Evolutionary conservation across 306 rosid genomes (phyloP).

Genomic region (Citrullus mucosospermus): DNA sequence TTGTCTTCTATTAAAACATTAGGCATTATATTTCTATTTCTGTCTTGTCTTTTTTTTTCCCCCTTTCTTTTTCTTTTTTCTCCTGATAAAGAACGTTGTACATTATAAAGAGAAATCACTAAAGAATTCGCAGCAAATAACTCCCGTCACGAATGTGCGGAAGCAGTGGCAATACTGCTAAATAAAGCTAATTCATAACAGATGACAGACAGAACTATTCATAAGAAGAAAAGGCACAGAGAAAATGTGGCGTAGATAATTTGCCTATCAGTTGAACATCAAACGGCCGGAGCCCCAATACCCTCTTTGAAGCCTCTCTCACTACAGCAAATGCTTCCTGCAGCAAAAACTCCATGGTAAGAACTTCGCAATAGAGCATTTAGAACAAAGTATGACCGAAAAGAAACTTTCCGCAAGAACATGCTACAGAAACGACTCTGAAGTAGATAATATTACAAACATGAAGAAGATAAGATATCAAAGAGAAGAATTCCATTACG

Average conservation of each 20-base stretch:
- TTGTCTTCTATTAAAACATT: neutral
- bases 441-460: too few species aligned
- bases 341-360: neutral
- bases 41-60: neutral
- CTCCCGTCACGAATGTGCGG: neutral
- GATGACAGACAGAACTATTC: neutral
- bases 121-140: neutral
- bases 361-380: neutral
- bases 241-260: neutral
- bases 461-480: too few species aligned
- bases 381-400: neutral
- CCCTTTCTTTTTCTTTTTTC: neutral
- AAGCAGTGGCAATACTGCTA: neutral
- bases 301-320: conserved; percentile 90
- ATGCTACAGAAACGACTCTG: neutral
- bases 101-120: neutral
- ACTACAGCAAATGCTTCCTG: conserved; percentile 96
- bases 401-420: neutral
- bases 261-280: conserved; percentile 87
- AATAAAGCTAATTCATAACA: neutral
- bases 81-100: neutral
- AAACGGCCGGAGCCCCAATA: conserved; percentile 88
- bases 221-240: neutral
- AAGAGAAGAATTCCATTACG: too few species aligned
- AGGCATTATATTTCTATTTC: neutral